Conservation (phyloP, 306 rosid species). For the Mimosa pudica region DNA sequence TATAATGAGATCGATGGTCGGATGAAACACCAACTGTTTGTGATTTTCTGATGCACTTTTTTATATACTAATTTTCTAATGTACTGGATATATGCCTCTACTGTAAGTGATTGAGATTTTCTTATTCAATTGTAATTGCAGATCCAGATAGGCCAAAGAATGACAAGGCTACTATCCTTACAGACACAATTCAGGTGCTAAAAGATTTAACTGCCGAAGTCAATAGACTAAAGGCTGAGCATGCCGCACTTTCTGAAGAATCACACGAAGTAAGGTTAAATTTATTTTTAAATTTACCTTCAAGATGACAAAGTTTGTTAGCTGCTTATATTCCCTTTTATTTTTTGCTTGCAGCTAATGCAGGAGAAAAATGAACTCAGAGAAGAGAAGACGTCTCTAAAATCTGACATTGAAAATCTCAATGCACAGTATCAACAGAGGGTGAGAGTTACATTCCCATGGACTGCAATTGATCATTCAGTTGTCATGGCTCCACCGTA, state of each 20-base stretch:
- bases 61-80: neutral
- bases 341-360: slow-evolving; percentile 58
- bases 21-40: slow-evolving; percentile 11
- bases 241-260: slow-evolving; percentile 70
- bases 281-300: slow-evolving; percentile 19
- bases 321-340: slow-evolving; percentile 32
- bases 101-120: slow-evolving; percentile 24
- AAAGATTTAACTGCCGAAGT: slow-evolving; percentile 78
- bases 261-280: slow-evolving; percentile 66
- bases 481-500: slow-evolving; percentile 70
- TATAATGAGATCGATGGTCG: neutral
- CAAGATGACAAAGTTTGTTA: slow-evolving; percentile 15
- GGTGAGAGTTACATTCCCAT: slow-evolving; percentile 73
- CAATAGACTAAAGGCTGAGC: slow-evolving; percentile 62
- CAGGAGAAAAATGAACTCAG: slow-evolving; percentile 91
- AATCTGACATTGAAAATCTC: slow-evolving; percentile 74
- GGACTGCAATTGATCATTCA: slow-evolving; percentile 79
- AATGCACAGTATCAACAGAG: slow-evolving; percentile 80
- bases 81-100: neutral
- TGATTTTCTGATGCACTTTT: slow-evolving; percentile 11
- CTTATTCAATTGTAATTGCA: slow-evolving; percentile 42
- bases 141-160: slow-evolving; percentile 92
- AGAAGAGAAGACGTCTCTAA: slow-evolving; percentile 78
- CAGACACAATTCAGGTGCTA: slow-evolving; percentile 73
- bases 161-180: slow-evolving; percentile 87